Conservation (phyloP, 805 yeast genomes). For the Blastobotrys robertii region DNA sequence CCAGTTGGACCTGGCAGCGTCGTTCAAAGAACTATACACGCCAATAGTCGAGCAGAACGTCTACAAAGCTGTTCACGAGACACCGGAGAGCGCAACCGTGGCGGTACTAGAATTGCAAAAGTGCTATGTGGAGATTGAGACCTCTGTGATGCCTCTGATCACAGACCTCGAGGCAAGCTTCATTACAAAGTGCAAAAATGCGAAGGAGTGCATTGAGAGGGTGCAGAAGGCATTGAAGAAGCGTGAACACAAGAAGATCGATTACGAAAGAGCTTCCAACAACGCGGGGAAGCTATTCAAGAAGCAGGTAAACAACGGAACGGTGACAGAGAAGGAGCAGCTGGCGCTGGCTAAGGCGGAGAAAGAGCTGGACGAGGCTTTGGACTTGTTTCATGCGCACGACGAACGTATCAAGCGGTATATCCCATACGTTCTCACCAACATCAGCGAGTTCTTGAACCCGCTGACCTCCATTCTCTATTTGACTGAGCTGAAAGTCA, state of each 20-base stretch:
- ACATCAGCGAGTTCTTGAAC: conserved; percentile 25
- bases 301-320: conserved; percentile 11
- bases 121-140: conserved; percentile 15
- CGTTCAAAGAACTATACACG: conserved; percentile 16
- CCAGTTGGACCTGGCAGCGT: conserved; percentile 15
- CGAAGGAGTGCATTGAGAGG: conserved; percentile 20
- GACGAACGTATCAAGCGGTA: conserved; percentile 22
- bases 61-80: conserved; percentile 22
- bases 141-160: conserved; percentile 18
- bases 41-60: conserved; percentile 23
- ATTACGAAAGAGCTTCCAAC: conserved; percentile 27
- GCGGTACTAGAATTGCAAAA: conserved; percentile 21
- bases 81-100: conserved; percentile 20
- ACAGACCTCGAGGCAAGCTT: conserved; percentile 17
- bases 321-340: conserved; percentile 23
- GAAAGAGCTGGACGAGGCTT: conserved; percentile 23
- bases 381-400: conserved; percentile 22
- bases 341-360: conserved; percentile 19
- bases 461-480: conserved; percentile 22
- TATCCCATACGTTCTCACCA: conserved; percentile 22
- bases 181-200: conserved; percentile 14
- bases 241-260: conserved; percentile 30
- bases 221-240: conserved; percentile 26
- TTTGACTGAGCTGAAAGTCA: conserved; percentile 20
- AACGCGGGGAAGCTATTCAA: conserved; percentile 23